Conservation (phyloP, 2,329 filamentous ascomycete species). For the Verticillium nubilum region DNA sequence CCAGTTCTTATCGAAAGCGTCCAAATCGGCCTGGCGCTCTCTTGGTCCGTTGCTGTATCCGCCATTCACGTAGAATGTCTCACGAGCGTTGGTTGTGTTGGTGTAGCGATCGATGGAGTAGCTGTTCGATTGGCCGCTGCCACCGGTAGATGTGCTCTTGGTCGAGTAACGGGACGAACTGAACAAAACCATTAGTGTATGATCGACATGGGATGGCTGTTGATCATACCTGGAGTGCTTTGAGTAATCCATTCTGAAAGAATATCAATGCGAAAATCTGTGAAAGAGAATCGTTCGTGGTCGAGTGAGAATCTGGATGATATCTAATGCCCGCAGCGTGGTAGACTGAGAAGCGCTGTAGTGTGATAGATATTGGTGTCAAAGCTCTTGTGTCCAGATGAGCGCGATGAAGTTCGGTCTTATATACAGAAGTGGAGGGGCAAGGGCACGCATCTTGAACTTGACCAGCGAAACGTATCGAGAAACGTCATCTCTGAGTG, state of each 20-base stretch:
- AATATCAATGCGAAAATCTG: too few relatives aligned
- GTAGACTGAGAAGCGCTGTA: too few relatives aligned
- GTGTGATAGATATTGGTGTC: too few relatives aligned
- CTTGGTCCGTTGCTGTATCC: too few relatives aligned
- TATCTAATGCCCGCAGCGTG: too few relatives aligned
- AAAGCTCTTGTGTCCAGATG: too few relatives aligned
- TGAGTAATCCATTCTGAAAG: too few relatives aligned
- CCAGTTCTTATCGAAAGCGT: neutral
- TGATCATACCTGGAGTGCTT: neutral
- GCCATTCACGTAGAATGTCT: too few relatives aligned
- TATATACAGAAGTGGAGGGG: neutral
- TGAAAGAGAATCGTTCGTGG: too few relatives aligned
- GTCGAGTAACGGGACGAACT: neutral
- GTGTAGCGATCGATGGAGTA: neutral
- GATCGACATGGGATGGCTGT: neutral
- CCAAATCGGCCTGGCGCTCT: too few relatives aligned
- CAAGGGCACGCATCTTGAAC: neutral
- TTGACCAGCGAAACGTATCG: neutral
- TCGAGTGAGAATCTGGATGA: too few relatives aligned
- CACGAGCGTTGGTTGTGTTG: neutral
- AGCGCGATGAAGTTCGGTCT: too few relatives aligned
- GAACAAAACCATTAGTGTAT: neutral
- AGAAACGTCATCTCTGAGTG: neutral
- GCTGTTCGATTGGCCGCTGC: neutral
- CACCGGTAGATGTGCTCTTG: neutral